Conservation (phyloP, 2,329 filamentous ascomycete species). For the Truncatella angustata region DNA sequence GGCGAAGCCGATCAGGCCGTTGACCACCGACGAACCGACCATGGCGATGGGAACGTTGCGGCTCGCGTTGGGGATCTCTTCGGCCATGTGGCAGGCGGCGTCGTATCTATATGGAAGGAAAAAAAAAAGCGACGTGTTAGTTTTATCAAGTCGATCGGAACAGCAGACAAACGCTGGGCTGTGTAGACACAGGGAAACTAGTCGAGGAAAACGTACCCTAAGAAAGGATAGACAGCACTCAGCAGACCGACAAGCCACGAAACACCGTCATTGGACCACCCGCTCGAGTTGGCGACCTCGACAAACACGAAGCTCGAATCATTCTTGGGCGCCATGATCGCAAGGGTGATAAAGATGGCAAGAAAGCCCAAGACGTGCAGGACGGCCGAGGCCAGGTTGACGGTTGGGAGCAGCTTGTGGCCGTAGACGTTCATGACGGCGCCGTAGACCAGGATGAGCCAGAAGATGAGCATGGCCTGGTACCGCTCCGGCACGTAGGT, state of each 20-base stretch:
- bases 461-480: conserved; percentile 47
- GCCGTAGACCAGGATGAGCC: conserved; percentile 38
- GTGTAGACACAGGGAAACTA: no score
- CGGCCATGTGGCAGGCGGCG: conserved; percentile 31
- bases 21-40: conserved; percentile 34
- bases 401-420: conserved; percentile 31
- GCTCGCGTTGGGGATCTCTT: conserved; percentile 32
- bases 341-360: conserved; percentile 25
- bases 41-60: conserved; percentile 32
- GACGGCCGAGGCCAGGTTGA: conserved; percentile 27
- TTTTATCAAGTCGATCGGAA: no score
- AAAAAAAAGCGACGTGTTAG: no score
- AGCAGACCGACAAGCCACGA: conserved; percentile 33
- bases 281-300: conserved; percentile 29
- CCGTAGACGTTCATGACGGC: conserved; percentile 41
- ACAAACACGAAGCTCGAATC: conserved; percentile 28
- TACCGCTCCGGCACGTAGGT: conserved; percentile 40
- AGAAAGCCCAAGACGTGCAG: conserved; percentile 28
- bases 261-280: conserved; percentile 29
- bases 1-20: conserved; percentile 43
- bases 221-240: conserved; percentile 30
- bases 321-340: conserved; percentile 30
- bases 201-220: conserved; percentile 26
- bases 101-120: no score
- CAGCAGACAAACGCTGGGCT: no score